Evolutionary conservation across 2,329 filamentous ascomycete species (phyloP).

Genomic region (Fusarium buharicum): DNA sequence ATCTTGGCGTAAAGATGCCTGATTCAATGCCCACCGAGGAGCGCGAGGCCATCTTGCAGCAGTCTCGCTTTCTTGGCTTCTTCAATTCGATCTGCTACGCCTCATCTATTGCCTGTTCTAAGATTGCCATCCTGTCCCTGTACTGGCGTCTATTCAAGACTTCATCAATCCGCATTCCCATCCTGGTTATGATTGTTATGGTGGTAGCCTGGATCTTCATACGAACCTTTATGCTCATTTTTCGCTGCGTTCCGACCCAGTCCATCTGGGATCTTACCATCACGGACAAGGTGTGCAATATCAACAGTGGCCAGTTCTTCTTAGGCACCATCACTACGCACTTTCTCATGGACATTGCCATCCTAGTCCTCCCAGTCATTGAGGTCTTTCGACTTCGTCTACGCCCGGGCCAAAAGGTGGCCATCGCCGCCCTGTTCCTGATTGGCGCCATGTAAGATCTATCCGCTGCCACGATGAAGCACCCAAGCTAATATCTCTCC

Average conservation of each 20-base stretch:
- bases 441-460: conserved; percentile 11
- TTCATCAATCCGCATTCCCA: conserved; percentile 44
- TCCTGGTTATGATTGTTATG: conserved; percentile 39
- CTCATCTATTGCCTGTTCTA: conserved; percentile 43
- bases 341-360: conserved; percentile 47
- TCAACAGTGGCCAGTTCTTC: conserved; percentile 48
- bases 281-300: conserved; percentile 43
- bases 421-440: conserved; percentile 9
- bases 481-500: neutral
- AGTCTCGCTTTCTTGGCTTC: conserved; percentile 29
- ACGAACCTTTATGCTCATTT: conserved; percentile 48
- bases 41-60: conserved; percentile 21
- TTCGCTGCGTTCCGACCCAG: conserved; percentile 50
- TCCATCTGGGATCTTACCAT: conserved; percentile 49
- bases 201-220: conserved; percentile 44
- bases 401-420: conserved; percentile 2
- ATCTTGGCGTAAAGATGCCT: conserved; percentile 33
- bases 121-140: conserved; percentile 46
- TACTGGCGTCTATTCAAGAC: conserved; percentile 48
- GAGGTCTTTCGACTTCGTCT: conserved; percentile 11
- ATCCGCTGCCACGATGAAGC: neutral
- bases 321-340: conserved; percentile 48
- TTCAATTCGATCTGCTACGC: conserved; percentile 39
- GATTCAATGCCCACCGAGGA: conserved; percentile 2
- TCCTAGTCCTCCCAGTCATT: conserved; percentile 46